A percentile compares a stretch with the other conserved stretches of the same genome.
phyloP scores from a whole-genome alignment of 805 yeast species.

The Wickerhamomyces queroliae region DNA sequence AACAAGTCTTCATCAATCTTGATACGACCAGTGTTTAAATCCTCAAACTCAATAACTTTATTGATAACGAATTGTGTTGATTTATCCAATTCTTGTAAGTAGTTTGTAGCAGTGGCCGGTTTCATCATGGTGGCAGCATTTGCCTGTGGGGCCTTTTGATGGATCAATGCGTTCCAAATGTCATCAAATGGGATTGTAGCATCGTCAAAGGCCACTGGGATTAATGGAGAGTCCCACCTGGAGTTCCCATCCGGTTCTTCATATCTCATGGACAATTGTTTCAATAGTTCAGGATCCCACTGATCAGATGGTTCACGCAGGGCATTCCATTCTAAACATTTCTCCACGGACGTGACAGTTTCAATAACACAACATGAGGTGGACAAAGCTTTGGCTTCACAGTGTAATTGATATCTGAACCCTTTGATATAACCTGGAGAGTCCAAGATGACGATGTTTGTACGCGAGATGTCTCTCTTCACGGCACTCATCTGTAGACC shows the following conservation, averaged over 20 bases:
- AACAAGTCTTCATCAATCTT: slow-evolving; percentile 35
- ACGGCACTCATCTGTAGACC: slow-evolving; percentile 87
- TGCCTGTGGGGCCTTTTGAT: slow-evolving; percentile 57
- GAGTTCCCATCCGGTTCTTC: slow-evolving; percentile 88
- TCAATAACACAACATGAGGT: slow-evolving; percentile 84
- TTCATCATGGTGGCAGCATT: slow-evolving; percentile 81
- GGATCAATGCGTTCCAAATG: slow-evolving; percentile 56
- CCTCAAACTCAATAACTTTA: slow-evolving; percentile 58
- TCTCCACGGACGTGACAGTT: slow-evolving; percentile 60
- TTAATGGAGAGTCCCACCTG: slow-evolving; percentile 93
- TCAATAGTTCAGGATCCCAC: slow-evolving; percentile 65
- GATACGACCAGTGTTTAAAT: slow-evolving; percentile 34
- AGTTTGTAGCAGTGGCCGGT: slow-evolving; percentile 73
- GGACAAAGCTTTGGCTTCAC: slow-evolving; percentile 82
- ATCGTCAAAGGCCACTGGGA: slow-evolving; percentile 56
- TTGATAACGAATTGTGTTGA: slow-evolving; percentile 61
- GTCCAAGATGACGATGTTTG: slow-evolving; percentile 77
- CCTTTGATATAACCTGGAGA: slow-evolving; percentile 90
- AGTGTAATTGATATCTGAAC: slow-evolving; percentile 86
- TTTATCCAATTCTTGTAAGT: slow-evolving; percentile 71
- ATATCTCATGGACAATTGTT: slow-evolving; percentile 72
- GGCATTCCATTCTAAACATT: slow-evolving; percentile 59
- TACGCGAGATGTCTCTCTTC: slow-evolving; percentile 66
- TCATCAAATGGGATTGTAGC: slow-evolving; percentile 55
- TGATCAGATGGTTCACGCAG: slow-evolving; percentile 22